Evolutionary conservation across 2,329 filamentous ascomycete species (phyloP).

Genomic region (Penicillium glabrum): DNA sequence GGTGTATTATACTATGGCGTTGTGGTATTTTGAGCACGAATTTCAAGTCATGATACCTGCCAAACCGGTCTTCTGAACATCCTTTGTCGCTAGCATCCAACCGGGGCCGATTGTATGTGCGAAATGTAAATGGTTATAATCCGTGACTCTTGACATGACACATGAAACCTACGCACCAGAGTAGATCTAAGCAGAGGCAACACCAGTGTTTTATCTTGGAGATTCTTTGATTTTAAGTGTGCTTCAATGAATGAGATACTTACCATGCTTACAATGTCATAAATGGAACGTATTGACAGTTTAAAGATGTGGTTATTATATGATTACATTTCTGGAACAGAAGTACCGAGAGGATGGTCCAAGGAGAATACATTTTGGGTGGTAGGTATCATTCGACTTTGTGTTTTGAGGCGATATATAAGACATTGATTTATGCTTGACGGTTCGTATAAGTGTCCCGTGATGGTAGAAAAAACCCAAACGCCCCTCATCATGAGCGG

Average conservation of each 20-base stretch:
- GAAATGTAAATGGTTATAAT: constrained; percentile 11
- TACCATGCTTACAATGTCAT: not conserved
- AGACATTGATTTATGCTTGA: not conserved
- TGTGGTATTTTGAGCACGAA: not conserved
- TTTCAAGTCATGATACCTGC: not conserved
- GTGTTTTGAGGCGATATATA: too few species aligned
- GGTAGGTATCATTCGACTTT: too few species aligned
- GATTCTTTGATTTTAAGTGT: not conserved
- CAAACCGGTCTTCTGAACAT: not conserved
- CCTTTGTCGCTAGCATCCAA: constrained; percentile 2
- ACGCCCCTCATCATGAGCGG: not conserved
- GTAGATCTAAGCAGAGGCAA: not conserved
- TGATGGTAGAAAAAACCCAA: not conserved
- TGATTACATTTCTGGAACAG: too few species aligned
- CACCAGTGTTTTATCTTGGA: not conserved
- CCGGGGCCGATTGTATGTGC: not conserved
- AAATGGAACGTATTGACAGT: too few species aligned
- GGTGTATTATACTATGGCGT: constrained; percentile 19
- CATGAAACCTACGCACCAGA: not conserved
- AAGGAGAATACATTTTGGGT: too few species aligned
- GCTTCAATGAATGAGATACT: not conserved
- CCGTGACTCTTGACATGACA: not conserved
- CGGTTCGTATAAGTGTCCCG: not conserved
- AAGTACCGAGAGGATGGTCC: too few species aligned
- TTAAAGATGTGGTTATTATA: too few species aligned